A percentile compares a stretch with the other conserved stretches of the same genome.
These are phyloP conservation scores for Furcasterigmium sp. DNA, from an alignment of 2,329 filamentous ascomycete genomes.

Conservation along the genomic window DNA sequence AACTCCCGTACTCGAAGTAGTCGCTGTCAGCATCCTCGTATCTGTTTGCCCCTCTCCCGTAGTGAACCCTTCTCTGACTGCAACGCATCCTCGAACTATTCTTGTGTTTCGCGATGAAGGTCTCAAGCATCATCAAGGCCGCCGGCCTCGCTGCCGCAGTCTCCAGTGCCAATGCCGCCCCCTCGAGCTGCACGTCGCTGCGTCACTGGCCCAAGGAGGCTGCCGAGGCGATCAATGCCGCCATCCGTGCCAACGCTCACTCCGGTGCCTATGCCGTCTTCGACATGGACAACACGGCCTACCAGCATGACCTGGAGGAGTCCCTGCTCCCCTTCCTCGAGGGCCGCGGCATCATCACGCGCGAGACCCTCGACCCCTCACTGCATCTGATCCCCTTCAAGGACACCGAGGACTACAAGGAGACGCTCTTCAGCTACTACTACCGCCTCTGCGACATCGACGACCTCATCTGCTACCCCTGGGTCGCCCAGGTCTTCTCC, in stretches of 20 bases:
- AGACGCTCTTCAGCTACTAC: constrained; percentile 40
- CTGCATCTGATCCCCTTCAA: constrained; percentile 36
- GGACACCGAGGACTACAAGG: constrained; percentile 28
- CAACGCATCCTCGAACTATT: not conserved
- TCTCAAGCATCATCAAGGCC: not conserved
- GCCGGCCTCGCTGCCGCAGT: not conserved
- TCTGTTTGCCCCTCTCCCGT: too few relatives aligned
- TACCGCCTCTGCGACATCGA: constrained; percentile 35
- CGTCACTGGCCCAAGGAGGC: constrained; percentile 30
- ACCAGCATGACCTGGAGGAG: constrained; percentile 35
- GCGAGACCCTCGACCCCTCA: constrained; percentile 31
- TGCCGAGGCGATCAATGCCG: constrained; percentile 25
- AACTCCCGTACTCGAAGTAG: too few relatives aligned
- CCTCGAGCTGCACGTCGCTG: not conserved
- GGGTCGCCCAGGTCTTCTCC: constrained; percentile 33
- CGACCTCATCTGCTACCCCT: constrained; percentile 35
- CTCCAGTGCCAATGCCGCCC: not conserved
- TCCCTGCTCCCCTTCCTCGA: constrained; percentile 37
- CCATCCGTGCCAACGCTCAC: constrained; percentile 32
- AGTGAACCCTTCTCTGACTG: too few relatives aligned
- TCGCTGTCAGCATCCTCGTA: too few relatives aligned
- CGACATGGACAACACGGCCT: constrained; percentile 42
- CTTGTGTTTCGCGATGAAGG: not conserved
- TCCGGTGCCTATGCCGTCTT: constrained; percentile 31
- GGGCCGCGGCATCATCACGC: constrained; percentile 31